Base-by-base conservation (phyloP, 805 yeast genomes). In the Saccharomycopsis malanga region DNA sequence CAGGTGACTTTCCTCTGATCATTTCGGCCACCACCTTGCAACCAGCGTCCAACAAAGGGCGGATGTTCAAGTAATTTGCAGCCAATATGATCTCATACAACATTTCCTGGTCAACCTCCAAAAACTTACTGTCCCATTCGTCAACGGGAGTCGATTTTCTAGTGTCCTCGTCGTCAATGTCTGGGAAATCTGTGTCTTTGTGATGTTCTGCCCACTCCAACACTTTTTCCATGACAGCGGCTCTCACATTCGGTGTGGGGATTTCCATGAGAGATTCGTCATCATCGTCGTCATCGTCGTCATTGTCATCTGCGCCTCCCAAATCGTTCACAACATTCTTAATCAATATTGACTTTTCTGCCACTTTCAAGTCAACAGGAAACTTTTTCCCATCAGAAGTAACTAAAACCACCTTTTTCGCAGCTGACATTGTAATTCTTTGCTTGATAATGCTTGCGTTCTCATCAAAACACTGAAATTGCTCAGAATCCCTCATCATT, bases 161-260 rank as follows among this genome's bases (percentile, higher is more conserved):
- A 21, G 86, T 76, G 56, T 87, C 95, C 45, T 83, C 89, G 54
- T 87, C 96, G 49, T 79, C 87, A 45, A 82, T 89, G 53, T 81
- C 87, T 17, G 86, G 85, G 65, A 81, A 81, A 17, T 71, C 71
- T 7, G 84, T 76, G 61, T 86, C 88, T 63, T 82, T 84, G 70
- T 91, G 96, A 63, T 91, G 93, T 60, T 86, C 94, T 58, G 96
- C 88, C 94, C 96, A 91, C 62, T 91, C 96, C 45, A 91, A 71
- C n/a, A 91, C 91, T 61, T 88, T 87, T 63, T 83, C 79, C 66
- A 91, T 72, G 18, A 91, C 95, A 15, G 83, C 80, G 7, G 95
- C 83, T 55, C 91, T 73, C 32, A 88, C 96, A 59, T 87, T 88
- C 34, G 95, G 96, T 10, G 88, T 79, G 32, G 97, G 97, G 58